Base-by-base conservation (phyloP, 495 filamentous ascomycete genomes). In the Penicillium turbatum region DNA sequence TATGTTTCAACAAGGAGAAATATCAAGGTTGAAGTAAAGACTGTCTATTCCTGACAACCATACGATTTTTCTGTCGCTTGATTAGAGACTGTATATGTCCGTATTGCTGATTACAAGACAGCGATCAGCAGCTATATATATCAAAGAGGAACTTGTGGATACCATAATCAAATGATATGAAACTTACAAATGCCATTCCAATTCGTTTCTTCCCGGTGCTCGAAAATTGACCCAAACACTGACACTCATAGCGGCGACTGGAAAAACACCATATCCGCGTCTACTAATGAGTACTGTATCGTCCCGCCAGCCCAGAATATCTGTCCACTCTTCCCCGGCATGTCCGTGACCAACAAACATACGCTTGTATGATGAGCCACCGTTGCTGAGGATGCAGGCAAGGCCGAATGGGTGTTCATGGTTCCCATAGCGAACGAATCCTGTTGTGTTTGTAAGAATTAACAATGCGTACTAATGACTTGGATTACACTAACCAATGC, bases 261-360 rank as follows among this genome's bases (percentile, higher is more conserved):
- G 70, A 53, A 87, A 86, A 8, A 65, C 50, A 7, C 72, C 82
- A 52, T 71, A 85, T 0, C 83, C 83, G 30, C 80, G 72, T 9
- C 72, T 63, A 30, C 74, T 78, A 52, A 87, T 84, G 5, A 60
- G 63, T 3, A 86, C 73, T 29, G 76, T 72, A 1, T 69, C 66
- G 15, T 64, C 27, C n/a, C 64, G 60, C 73, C 76, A 80, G 16
- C 71, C 74, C 8, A 87, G 57, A 24, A 88, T 62, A 69, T 88
- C 84, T 0, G 82, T 83, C 85, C 85, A 88, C 46, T 65, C 43
- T 68, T 86, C 80, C 11, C 79, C 81, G 1, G 68, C 72, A 61
- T 85, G 83, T n/a, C 63, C 64, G 53, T 67, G 67, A 0, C 84
- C 85, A n/a, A 88, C 81, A 59, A 75, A 79, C 84, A 88, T 88